Base-by-base conservation (phyloP, 352 stramenopile species). In the Globisporangium ultimum region DNA sequence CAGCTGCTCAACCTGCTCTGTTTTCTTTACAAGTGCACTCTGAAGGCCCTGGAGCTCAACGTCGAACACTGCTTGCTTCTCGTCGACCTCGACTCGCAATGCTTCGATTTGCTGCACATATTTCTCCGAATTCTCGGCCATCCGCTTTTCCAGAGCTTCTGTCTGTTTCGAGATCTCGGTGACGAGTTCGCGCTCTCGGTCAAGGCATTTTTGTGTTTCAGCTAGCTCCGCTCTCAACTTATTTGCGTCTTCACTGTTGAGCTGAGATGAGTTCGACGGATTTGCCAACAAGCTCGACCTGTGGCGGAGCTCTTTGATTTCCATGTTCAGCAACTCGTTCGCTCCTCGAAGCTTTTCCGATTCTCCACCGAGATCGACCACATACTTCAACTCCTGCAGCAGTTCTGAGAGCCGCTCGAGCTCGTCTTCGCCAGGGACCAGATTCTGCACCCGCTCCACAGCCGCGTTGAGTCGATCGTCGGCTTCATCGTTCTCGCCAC, bases 241-340 rank as follows among this genome's bases (percentile, higher is more conserved):
- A 2, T 60, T 34, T 5, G 55, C 17, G 10, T 50, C 57, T n/a
- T 53, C 55, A n/a, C 57, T 66, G 24, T 42, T 51, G 20, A 36
- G n/a, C 17, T 45, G 3, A 6, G 12, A n/a, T 8, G 3, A 10
- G 17, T 45, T 45, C 17, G 55, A 53, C 9, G 32, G 32, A 21
- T 58, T 56, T 12, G 40, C 50, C 7, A 56, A 45, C 14, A 55
- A 24, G n/a, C 48, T 55, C 42, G 72, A 10, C 8, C 65, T 67
- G 21, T 46, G 28, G 11, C 62, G 65, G 21, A 84, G 36, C 28
- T 81, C 68, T 41, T 84, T 67, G 3, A 79, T 53, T 18, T 75
- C 70, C 66, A 80, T 70, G 41, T 76, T 66, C n/a, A 80, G 56
- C 32, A 70, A 34, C 45, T 74, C 54, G 22, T 87, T 74, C 42